Percentiles rank a stretch among this genome's conserved stretches.
phyloP scores from a whole-genome alignment of 305 asterid genomes.

The Solanum aculeatissimum region DNA sequence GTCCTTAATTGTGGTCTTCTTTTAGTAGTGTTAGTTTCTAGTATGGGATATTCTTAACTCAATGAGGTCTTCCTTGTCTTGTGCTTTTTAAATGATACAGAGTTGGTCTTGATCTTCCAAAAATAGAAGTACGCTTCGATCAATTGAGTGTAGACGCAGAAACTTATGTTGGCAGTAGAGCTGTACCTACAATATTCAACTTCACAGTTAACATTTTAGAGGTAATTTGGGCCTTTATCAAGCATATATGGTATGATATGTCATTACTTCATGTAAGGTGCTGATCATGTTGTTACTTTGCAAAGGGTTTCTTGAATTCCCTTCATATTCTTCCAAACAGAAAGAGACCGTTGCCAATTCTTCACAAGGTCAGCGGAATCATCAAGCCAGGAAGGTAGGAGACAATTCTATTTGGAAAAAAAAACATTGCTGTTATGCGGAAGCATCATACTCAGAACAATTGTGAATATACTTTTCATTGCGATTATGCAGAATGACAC shows the following conservation, averaged over 20 bases:
- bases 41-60: neutral
- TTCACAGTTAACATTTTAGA: constrained; percentile 5
- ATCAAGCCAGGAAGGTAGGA: too few relatives aligned
- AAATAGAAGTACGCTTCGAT: constrained; percentile 11
- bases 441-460: neutral
- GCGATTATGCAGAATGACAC: constrained; percentile 51
- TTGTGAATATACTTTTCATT: neutral
- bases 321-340: constrained; percentile 8
- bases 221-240: neutral
- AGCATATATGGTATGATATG: neutral
- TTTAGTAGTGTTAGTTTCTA: too few relatives aligned
- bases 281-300: neutral
- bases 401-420: neutral
- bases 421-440: too few relatives aligned
- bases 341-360: constrained; percentile 5
- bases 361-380: neutral
- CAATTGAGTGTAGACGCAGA: constrained; percentile 19
- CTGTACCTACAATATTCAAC: constrained; percentile 11
- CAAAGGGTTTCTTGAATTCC: constrained; percentile 27
- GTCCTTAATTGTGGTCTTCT: neutral
- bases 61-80: neutral
- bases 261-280: neutral
- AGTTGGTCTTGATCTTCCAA: constrained; percentile 14
- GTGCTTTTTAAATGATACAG: neutral
- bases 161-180: constrained; percentile 15